Base-by-base conservation (phyloP, 1,139 yeast genomes). In the Hyphopichia fennica region DNA sequence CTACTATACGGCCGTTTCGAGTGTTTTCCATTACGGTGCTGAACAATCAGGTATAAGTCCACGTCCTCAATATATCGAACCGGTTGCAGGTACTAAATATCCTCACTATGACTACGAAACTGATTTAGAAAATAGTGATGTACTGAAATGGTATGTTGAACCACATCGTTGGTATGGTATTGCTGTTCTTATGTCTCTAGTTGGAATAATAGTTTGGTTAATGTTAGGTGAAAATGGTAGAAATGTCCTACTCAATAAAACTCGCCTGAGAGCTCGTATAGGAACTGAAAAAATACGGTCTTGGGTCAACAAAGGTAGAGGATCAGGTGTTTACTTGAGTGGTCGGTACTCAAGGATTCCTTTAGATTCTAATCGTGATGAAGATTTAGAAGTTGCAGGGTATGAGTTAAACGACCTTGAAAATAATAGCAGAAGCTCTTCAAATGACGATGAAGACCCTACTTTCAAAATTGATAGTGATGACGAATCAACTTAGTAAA, bases 121-220 rank as follows among this genome's bases (percentile, higher is more conserved):
- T 14, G 55, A 61, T 43, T 57, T 37, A 10, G 62, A 63, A 16
- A 54, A 54, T 3, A 45, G 43, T n/a, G 43, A 44, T 23, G 72
- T 63, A 41, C 72, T 66, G 72, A 58, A 59, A 37, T 69, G 74
- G 73, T 55, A 62, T 38, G 60, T 69, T 36, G 60, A 67, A 41
- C 79, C 82, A 1, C 84, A 81, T 51, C 65, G 86, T 36, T 60
- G 81, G 57, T 75, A 74, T 54, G 87, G 87, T 0, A 66, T 81
- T 1, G 46, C 77, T n/a, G 63, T 77, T 3, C 76, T 82, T 47
- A 50, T 72, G 34, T 43, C 66, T 1, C 62, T 81, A 37, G 48
- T 79, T 15, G 48, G 68, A 2, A 62, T 75, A 9, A 67, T 77
- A 7, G 64, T 63, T 0, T 75, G 77, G 63, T 59, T 82, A 34